Conservation (phyloP, 2,329 filamentous ascomycete species). For the Penicillium sumatraense region DNA sequence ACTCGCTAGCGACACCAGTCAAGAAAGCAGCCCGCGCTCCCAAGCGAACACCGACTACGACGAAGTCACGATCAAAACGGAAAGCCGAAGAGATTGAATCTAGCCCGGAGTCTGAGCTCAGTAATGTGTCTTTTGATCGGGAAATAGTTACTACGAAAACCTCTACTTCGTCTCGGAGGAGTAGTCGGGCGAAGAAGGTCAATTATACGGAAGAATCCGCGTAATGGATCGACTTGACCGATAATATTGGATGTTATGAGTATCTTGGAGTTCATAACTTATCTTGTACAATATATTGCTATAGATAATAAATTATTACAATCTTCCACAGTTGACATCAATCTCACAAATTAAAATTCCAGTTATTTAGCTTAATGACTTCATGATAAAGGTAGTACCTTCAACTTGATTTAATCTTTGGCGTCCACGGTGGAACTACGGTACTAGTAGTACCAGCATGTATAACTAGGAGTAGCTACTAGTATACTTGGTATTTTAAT, state of each 20-base stretch:
- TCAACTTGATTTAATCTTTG: no score
- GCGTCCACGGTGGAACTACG: no score
- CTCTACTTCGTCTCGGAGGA: conserved; percentile 29
- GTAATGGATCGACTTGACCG: conserved; percentile 9
- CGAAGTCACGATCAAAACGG: conserved; percentile 32
- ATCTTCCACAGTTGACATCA: background rate
- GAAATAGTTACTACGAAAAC: conserved; percentile 4
- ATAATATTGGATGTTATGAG: no score
- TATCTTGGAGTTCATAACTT: no score
- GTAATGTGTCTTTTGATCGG: background rate
- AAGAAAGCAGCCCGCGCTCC: conserved; percentile 19
- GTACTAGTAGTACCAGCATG: no score
- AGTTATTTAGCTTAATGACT: no score
- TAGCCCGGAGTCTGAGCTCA: conserved; percentile 30
- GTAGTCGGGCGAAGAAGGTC: conserved; percentile 37
- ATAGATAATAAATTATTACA: background rate
- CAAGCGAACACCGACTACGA: conserved; percentile 23
- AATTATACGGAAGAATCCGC: conserved; percentile 41
- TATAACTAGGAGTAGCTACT: no score
- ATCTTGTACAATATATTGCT: conserved; percentile 3
- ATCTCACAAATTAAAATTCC: no score
- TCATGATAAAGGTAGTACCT: no score
- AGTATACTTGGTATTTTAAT: no score
- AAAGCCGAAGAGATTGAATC: conserved; percentile 33
- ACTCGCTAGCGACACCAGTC: conserved; percentile 9